A percentile compares a stretch with the other conserved stretches of the same genome.
Evolutionary conservation across 192 early-diverging fungal genomes (phyloP).

Genomic region (Funneliformis mosseae): DNA sequence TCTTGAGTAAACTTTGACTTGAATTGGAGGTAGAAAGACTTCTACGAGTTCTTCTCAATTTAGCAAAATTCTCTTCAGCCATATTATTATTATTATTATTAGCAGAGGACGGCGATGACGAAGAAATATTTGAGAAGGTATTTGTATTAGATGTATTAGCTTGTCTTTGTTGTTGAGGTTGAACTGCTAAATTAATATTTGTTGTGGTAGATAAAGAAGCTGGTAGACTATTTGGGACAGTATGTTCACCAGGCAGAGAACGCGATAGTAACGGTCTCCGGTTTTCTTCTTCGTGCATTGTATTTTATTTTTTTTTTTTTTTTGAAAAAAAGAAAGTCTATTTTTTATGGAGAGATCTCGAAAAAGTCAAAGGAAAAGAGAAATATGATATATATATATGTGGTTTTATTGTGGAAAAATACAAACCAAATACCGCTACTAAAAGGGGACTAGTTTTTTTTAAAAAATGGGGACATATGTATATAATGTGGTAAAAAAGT

Average conservation of each 20-base stretch:
- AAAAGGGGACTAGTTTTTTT: too few relatives aligned
- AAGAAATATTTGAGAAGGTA: background rate
- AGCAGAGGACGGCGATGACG: background rate
- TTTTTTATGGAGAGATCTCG: constrained; percentile 1
- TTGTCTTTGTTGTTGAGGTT: background rate
- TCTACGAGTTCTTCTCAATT: constrained; percentile 24
- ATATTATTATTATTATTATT: background rate
- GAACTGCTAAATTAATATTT: background rate
- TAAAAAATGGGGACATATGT: too few relatives aligned
- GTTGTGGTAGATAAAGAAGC: constrained; percentile 15
- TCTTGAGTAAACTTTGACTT: constrained; percentile 35
- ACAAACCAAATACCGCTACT: too few relatives aligned
- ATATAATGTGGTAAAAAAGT: too few relatives aligned
- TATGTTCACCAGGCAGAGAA: constrained; percentile 31
- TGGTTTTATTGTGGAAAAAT: background rate
- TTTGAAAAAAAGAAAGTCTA: constrained; percentile 7
- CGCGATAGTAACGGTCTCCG: constrained; percentile 26
- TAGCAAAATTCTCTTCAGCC: constrained; percentile 9
- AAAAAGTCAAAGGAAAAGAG: background rate
- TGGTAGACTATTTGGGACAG: constrained; percentile 16
- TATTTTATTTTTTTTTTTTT: constrained; percentile 5
- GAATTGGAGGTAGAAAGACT: constrained; percentile 32
- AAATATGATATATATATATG: too few relatives aligned
- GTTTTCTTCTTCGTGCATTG: constrained; percentile 19
- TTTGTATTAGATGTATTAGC: background rate